Evolutionary conservation across 495 filamentous ascomycete genomes (phyloP).

Genomic region (Neurospora hispaniola): DNA sequence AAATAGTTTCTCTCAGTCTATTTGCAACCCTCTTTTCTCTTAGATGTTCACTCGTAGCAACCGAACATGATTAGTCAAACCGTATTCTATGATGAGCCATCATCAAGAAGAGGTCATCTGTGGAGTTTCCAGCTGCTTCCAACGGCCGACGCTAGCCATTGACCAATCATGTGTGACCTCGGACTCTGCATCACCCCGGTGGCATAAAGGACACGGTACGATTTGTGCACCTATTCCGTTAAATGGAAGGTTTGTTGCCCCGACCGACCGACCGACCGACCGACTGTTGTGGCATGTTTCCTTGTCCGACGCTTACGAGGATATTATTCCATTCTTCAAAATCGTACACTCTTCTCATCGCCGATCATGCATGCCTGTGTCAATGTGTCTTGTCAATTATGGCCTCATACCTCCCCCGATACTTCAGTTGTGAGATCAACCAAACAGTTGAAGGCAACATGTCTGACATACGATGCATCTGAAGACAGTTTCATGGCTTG

Average conservation of each 20-base stretch:
- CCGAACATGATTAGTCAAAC: background rate
- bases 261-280: background rate
- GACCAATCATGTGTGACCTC: background rate
- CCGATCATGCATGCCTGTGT: background rate
- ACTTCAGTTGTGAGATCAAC: background rate
- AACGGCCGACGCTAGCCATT: background rate
- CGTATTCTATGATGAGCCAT: background rate
- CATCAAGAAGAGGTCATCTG: background rate
- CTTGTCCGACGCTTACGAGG: background rate
- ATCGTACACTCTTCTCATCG: too few species aligned
- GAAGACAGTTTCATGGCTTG: background rate
- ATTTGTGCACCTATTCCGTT: background rate
- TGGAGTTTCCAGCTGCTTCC: background rate
- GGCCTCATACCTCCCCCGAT: background rate
- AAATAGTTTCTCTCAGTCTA: background rate
- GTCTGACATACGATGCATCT: background rate
- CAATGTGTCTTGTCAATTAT: background rate
- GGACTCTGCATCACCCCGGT: background rate
- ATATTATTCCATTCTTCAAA: background rate
- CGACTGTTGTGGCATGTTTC: background rate
- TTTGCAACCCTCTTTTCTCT: background rate
- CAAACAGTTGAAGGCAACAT: background rate
- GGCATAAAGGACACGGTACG: background rate
- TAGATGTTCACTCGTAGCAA: background rate
- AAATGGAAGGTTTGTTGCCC: background rate